phyloP scores from a whole-genome alignment of 1,139 yeast genomes.

The Saccharomyces hybrid region DNA sequence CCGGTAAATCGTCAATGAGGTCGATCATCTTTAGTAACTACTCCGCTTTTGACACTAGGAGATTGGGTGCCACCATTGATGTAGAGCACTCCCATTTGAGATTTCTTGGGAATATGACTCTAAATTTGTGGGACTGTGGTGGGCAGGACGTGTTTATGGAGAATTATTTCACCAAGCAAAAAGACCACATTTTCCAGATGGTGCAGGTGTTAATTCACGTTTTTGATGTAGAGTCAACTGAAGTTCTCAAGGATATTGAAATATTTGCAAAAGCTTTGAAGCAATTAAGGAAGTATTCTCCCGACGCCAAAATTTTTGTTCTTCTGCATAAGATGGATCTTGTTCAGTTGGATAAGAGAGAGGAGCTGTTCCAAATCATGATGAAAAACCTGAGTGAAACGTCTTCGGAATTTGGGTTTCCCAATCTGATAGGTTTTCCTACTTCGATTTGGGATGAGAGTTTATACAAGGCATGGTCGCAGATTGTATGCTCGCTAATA shows the following conservation, averaged over 20 bases:
- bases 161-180: slow-evolving; percentile 77
- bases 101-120: slow-evolving; percentile 88
- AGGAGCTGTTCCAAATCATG: slow-evolving; percentile 74
- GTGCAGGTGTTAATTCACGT: slow-evolving; percentile 97
- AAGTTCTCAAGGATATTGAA: slow-evolving; percentile 87
- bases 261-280: slow-evolving; percentile 79
- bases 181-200: slow-evolving; percentile 89
- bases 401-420: slow-evolving; percentile 69
- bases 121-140: slow-evolving; percentile 97
- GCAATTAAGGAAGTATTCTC: slow-evolving; percentile 76
- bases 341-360: slow-evolving; percentile 79
- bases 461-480: slow-evolving; percentile 94
- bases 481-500: slow-evolving; percentile 86
- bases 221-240: slow-evolving; percentile 90
- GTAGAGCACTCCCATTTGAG: slow-evolving; percentile 94
- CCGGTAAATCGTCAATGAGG: slow-evolving; percentile 96
- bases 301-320: slow-evolving; percentile 87
- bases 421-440: slow-evolving; percentile 73
- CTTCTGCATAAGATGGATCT: slow-evolving; percentile 93
- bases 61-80: slow-evolving; percentile 95
- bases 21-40: slow-evolving; percentile 91
- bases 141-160: slow-evolving; percentile 97
- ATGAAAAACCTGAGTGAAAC: slow-evolving; percentile 74
- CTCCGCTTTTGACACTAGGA: slow-evolving; percentile 91
- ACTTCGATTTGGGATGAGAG: slow-evolving; percentile 98